Evolutionary conservation across 2,329 filamentous ascomycete species (phyloP).

Genomic region (Juglanconis sp.): DNA sequence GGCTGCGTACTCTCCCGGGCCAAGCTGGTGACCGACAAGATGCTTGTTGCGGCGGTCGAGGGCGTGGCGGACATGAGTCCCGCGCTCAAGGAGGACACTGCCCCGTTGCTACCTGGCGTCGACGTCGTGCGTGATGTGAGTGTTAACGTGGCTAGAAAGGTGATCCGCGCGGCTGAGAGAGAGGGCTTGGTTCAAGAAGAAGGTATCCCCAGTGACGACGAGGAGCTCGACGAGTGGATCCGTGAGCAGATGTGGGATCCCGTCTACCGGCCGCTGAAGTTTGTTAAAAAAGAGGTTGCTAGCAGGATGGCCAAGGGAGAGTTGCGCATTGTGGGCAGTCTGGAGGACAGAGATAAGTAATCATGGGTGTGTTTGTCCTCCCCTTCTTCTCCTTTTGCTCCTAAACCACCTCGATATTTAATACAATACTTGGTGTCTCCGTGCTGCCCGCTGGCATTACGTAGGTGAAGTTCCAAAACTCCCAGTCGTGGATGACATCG

Average conservation of each 20-base stretch:
- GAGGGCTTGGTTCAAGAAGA: conserved; percentile 65
- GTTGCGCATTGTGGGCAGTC: conserved; percentile 45
- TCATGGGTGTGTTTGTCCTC: not conserved
- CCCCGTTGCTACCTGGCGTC: conserved; percentile 73
- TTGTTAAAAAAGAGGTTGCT: conserved; percentile 50
- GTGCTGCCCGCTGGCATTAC: conserved; percentile 32
- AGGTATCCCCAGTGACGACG: conserved; percentile 57
- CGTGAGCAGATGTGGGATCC: conserved; percentile 78
- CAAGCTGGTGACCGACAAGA: conserved; percentile 65
- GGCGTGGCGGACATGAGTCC: conserved; percentile 71
- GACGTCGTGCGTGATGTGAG: conserved; percentile 71
- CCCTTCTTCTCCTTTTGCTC: not conserved
- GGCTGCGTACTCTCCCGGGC: conserved; percentile 71
- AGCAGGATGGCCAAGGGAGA: conserved; percentile 59
- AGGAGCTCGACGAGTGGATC: conserved; percentile 67
- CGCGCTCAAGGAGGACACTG: conserved; percentile 58
- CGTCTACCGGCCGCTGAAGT: conserved; percentile 61
- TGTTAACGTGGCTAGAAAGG: conserved; percentile 70
- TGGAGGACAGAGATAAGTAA: conserved; percentile 22
- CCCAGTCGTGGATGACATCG: conserved; percentile 35
- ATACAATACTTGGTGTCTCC: conserved; percentile 20
- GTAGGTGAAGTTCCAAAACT: conserved; percentile 46
- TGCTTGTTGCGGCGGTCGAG: conserved; percentile 77
- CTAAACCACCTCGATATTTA: conserved; percentile 17
- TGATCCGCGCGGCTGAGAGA: conserved; percentile 68